Evolutionary conservation across 805 yeast species (phyloP), one percentile per base, ranked within the genome.

Genomic region (Metschnikowia reukaufii): DNA sequence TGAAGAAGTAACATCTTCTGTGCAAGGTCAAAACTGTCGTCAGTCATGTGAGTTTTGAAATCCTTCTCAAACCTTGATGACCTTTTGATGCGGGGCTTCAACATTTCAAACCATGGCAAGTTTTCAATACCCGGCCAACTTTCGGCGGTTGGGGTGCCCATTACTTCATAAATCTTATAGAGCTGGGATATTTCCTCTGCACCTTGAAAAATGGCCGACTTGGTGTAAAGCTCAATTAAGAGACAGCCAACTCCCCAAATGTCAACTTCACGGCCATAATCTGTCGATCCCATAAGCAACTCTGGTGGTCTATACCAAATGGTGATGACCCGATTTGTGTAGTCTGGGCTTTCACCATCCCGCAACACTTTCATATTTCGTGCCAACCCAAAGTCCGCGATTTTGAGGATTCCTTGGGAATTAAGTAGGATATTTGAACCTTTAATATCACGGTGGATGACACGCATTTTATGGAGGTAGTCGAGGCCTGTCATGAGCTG

Each of bases 251-350:
- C 83, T 0, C 98, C 97, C 99, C 99, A 94, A 55, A 89, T 83
- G 62, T 94, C 99, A 8, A 94, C 94, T 57, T 88, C 96, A 34
- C 89, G 70, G 0, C 91, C 94, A 66, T 94, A 94, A 48, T 83
- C 84, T 0, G 98, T 91, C 0, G 96, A 83, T 1, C 99, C 99
- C 48, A 94, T 66, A 32, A 94, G 70, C 27, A 94, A 74, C 64
- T 92, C 99, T 0, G 98, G 98, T 1, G 99, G 99, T 49, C 99
- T 78, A 64, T 94, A 92, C 99, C 99, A 94, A 32, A 94, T 71
- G 0, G 99, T 94, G 44, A 94, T 94, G 34, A 94, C 98, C 46
- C 99, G 71, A 63, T 94, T 94, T 1, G 99, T 92, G 66, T 92
- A 92, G 57, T 90, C 94, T 3, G 88, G 86, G 17, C 78, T 72